Evolutionary conservation across 108 stramenopile genomes (phyloP).

Genomic region (Skeletonema grethae): DNA sequence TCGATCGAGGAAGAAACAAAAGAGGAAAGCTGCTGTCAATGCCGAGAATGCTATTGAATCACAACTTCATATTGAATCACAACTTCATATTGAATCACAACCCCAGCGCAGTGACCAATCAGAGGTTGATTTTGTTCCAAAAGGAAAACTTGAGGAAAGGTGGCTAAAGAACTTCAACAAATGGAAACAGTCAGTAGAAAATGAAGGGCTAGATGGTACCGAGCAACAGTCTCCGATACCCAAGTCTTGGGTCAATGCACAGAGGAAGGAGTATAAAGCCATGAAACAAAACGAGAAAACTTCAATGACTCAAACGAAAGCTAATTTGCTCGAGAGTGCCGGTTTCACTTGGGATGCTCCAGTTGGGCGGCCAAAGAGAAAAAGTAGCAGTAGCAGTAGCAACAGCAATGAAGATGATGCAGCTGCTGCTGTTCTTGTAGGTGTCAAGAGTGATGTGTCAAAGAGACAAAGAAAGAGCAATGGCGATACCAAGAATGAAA

Average conservation of each 20-base stretch:
- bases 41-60: neutral
- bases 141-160: slow-evolving; percentile 11
- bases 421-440: neutral
- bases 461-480: neutral
- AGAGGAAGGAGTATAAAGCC: slow-evolving; percentile 7
- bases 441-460: neutral
- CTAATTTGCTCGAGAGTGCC: slow-evolving; percentile 10
- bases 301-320: slow-evolving; percentile 11
- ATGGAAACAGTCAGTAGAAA: slow-evolving; percentile 1
- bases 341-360: slow-evolving; percentile 18
- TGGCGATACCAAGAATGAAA: neutral
- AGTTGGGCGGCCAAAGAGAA: neutral
- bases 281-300: slow-evolving; percentile 12
- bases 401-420: neutral
- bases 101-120: neutral
- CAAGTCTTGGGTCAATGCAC: slow-evolving; percentile 13
- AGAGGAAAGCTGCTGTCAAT: slow-evolving; percentile 1
- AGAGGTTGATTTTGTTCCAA: slow-evolving; percentile 1
- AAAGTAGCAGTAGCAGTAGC: neutral
- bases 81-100: neutral
- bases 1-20: neutral
- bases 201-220: neutral
- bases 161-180: slow-evolving; percentile 20
- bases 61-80: neutral
- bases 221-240: neutral